Percentiles rank a stretch among this genome's conserved stretches.
phyloP scores from a whole-genome alignment of 2,329 filamentous ascomycete genomes.

The Cladobotryum protrusum region DNA sequence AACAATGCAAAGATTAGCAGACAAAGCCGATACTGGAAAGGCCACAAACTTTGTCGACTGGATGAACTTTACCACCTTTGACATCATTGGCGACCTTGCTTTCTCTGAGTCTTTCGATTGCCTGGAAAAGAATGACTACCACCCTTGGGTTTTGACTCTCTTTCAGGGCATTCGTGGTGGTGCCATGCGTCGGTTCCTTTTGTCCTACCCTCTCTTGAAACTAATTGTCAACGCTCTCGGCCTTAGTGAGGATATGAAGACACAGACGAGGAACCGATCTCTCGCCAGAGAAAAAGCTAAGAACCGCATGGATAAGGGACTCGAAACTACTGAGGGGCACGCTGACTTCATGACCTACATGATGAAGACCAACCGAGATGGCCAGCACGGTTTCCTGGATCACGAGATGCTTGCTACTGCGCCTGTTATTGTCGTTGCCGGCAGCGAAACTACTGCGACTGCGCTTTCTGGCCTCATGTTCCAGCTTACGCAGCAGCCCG shows the following conservation, averaged over 20 bases:
- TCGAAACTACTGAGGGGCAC: conserved; percentile 16
- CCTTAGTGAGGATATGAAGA: not conserved
- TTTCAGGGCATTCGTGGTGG: conserved; percentile 12
- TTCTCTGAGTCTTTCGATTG: conserved; percentile 38
- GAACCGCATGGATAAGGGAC: conserved; percentile 14
- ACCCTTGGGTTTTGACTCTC: conserved; percentile 22
- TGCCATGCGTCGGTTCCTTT: conserved; percentile 12
- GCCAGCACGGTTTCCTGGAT: conserved; percentile 23
- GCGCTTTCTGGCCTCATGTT: conserved; percentile 25
- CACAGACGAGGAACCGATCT: conserved; percentile 10
- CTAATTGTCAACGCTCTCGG: not conserved
- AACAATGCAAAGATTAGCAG: conserved; percentile 17
- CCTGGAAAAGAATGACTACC: conserved; percentile 23
- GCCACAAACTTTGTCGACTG: conserved; percentile 25
- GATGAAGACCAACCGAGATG: conserved; percentile 25
- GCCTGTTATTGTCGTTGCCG: conserved; percentile 22
- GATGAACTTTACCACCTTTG: conserved; percentile 34
- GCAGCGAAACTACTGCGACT: conserved; percentile 30
- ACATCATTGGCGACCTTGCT: conserved; percentile 35
- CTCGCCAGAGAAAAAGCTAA: conserved; percentile 18
- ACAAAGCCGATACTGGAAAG: conserved; percentile 10
- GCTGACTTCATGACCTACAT: conserved; percentile 23
- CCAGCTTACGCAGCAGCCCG: conserved; percentile 25
- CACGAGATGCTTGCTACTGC: conserved; percentile 28
- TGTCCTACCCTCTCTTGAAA: conserved; percentile 6